Percentiles rank a stretch among this genome's conserved stretches.
Conservation (phyloP, 305 asterid genomes). For the Nicotiana rustica region DNA sequence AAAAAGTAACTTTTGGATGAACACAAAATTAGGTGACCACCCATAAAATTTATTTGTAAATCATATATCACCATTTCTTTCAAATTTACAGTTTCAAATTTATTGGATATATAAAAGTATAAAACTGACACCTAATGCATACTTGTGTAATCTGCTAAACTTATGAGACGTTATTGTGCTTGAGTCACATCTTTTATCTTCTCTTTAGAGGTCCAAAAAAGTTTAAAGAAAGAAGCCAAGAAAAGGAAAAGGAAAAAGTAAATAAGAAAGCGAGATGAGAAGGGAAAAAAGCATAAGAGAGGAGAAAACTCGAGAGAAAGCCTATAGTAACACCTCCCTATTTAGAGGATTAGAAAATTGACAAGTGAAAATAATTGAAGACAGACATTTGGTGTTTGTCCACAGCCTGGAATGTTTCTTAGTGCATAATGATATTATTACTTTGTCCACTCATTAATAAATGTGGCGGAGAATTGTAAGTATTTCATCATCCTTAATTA, state of each 20-base stretch:
- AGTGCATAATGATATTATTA: background rate
- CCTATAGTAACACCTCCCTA: background rate
- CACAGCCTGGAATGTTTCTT: constrained; percentile 27
- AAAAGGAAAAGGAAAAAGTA: background rate
- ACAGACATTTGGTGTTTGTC: constrained; percentile 4
- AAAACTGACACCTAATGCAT: too few species aligned
- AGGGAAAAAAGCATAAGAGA: constrained; percentile 1
- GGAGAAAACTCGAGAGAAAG: background rate
- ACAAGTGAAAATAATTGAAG: constrained; percentile 28
- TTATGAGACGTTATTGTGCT: background rate
- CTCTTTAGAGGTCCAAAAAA: background rate
- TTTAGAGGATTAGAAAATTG: constrained; percentile 16
- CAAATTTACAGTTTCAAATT: too few species aligned
- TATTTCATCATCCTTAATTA: too few species aligned
- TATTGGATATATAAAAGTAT: too few species aligned
- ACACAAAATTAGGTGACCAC: too few species aligned
- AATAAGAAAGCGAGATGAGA: background rate
- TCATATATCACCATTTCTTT: too few species aligned
- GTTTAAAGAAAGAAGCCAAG: background rate
- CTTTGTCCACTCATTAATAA: too few species aligned
- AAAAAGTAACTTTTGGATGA: too few species aligned
- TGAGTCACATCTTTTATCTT: background rate
- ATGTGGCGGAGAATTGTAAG: too few species aligned
- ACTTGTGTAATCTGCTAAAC: too few species aligned
- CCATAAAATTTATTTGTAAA: too few species aligned